These are phyloP conservation scores for Eucalyptus victrix DNA, from an alignment of 345 rosid species.

Conservation along the genomic window DNA sequence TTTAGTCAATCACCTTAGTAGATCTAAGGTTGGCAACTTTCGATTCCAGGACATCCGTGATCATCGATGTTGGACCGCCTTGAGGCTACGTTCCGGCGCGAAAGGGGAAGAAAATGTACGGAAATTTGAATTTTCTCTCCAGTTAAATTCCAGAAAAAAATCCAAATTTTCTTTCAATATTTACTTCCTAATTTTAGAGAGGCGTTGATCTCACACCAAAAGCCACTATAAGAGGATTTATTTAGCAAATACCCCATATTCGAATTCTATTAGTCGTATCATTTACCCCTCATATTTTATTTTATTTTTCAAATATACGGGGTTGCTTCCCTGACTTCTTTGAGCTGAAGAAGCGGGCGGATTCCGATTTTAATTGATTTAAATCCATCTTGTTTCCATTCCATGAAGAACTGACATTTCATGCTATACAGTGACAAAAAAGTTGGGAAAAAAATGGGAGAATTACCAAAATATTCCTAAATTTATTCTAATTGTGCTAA, in stretches of 20 bases:
- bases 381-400: no score
- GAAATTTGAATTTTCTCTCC: neutral
- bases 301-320: neutral
- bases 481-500: no score
- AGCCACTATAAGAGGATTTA: neutral
- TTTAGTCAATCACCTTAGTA: neutral
- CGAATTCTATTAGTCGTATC: neutral
- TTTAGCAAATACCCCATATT: neutral
- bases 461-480: no score
- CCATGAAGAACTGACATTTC: neutral
- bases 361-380: neutral
- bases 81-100: no score
- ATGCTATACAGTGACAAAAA: neutral
- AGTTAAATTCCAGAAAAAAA: no score
- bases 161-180: neutral
- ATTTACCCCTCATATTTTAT: neutral
- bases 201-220: neutral
- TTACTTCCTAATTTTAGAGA: neutral
- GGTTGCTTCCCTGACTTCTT: neutral
- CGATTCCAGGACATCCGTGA: neutral
- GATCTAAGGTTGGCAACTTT: neutral
- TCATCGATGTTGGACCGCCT: no score
- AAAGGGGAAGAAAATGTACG: neutral
- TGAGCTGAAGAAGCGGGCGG: neutral
- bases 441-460: no score